Percentiles rank a stretch among this genome's conserved stretches.
Evolutionary conservation across 2,329 filamentous ascomycete genomes (phyloP).

Genomic region (Pezicula neosporulosa): DNA sequence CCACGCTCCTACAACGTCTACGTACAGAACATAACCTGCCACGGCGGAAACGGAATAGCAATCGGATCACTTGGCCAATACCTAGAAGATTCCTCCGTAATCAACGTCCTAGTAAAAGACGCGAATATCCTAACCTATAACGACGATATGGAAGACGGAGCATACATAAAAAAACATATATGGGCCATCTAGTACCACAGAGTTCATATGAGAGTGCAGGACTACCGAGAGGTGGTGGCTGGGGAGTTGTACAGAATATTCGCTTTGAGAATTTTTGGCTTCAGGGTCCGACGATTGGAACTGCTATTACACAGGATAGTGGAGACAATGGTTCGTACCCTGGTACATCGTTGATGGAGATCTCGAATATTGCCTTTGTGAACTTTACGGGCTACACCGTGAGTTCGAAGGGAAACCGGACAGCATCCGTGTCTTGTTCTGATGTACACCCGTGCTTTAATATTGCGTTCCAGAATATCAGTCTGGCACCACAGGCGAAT

Average conservation of each 20-base stretch:
- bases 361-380: constrained; percentile 45
- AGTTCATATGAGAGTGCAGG: constrained; percentile 44
- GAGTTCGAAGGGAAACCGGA: constrained; percentile 26
- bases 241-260: constrained; percentile 48
- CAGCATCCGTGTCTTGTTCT: constrained; percentile 43
- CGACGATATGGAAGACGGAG: constrained; percentile 42
- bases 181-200: constrained; percentile 43
- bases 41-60: constrained; percentile 52
- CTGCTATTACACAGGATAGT: constrained; percentile 42
- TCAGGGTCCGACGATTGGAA: constrained; percentile 39
- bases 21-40: constrained; percentile 43
- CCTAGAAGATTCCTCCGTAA: constrained; percentile 47
- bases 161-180: constrained; percentile 57
- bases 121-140: constrained; percentile 42
- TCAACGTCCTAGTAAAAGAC: constrained; percentile 44
- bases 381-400: constrained; percentile 47
- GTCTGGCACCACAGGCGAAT: constrained; percentile 16
- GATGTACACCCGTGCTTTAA: constrained; percentile 46
- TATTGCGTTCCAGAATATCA: constrained; percentile 41
- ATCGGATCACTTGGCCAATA: constrained; percentile 54
- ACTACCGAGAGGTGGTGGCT: constrained; percentile 47
- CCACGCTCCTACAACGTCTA: constrained; percentile 49
- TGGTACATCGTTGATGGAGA: constrained; percentile 46
- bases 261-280: constrained; percentile 48
- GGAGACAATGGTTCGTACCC: constrained; percentile 45